Conservation (phyloP, 768 basidiomycete genomes). For the Solioccasus polychromus region DNA sequence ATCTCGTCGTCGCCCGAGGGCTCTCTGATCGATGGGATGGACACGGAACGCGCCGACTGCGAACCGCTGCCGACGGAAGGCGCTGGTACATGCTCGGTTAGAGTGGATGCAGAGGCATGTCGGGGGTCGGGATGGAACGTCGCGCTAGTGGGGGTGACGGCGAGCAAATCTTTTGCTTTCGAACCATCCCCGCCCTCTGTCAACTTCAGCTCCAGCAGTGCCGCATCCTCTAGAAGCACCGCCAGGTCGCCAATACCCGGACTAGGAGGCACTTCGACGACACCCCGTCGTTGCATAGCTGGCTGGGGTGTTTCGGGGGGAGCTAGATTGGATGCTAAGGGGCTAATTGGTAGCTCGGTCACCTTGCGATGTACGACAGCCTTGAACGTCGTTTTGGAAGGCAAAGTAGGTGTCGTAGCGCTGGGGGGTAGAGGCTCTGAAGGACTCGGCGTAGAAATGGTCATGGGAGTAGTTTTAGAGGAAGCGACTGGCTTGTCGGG, state of each 20-base stretch:
- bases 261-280: slow-evolving; percentile 39
- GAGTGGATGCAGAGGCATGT: slow-evolving; percentile 20
- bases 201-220: slow-evolving; percentile 53
- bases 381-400: slow-evolving; percentile 38
- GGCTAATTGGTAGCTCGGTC: slow-evolving; percentile 32
- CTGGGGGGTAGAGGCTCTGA: slow-evolving; percentile 1
- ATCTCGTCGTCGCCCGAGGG: slow-evolving; percentile 26
- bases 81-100: slow-evolving; percentile 15
- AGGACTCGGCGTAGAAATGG: slow-evolving; percentile 5
- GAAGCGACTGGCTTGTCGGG: background rate
- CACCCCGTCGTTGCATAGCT: slow-evolving; percentile 27
- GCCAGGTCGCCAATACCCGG: slow-evolving; percentile 54
- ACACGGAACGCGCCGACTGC: slow-evolving; percentile 25
- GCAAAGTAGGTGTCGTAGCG: slow-evolving; percentile 9
- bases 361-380: slow-evolving; percentile 60
- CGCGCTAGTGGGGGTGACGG: slow-evolving; percentile 24
- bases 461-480: background rate
- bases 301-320: slow-evolving; percentile 28
- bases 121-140: slow-evolving; percentile 24
- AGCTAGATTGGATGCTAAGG: slow-evolving; percentile 15
- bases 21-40: slow-evolving; percentile 31
- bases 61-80: slow-evolving; percentile 22
- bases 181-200: slow-evolving; percentile 34
- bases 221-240: slow-evolving; percentile 54
- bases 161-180: slow-evolving; percentile 8